These are phyloP conservation scores for Diplodia scrobiculata DNA, from an alignment of 2,329 filamentous ascomycete genomes.

Conservation along the genomic window DNA sequence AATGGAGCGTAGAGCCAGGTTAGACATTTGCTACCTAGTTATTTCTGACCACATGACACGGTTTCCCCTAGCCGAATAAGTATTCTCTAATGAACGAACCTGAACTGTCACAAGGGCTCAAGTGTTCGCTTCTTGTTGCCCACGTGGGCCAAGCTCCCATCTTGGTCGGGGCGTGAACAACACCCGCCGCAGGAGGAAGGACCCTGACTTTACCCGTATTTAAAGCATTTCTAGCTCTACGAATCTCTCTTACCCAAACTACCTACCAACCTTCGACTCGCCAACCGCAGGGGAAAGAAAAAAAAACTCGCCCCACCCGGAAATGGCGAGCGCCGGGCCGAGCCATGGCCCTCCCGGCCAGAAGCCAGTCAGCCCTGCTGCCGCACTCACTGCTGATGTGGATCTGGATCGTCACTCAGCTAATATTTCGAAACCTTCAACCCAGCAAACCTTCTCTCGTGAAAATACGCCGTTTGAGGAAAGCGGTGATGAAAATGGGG, in stretches of 20 bases:
- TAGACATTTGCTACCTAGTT: constrained; percentile 1
- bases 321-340: background rate
- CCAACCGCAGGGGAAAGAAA: background rate
- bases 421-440: background rate
- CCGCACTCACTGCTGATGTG: background rate
- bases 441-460: background rate
- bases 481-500: background rate
- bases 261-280: background rate
- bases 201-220: background rate
- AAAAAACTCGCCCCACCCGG: background rate
- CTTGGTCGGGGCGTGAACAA: background rate
- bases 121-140: background rate
- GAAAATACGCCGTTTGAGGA: background rate
- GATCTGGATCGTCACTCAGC: background rate
- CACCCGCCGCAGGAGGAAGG: background rate
- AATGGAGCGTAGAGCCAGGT: background rate
- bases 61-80: background rate
- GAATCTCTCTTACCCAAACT: background rate
- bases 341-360: background rate
- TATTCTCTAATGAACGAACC: constrained; percentile 1
- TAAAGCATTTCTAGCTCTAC: background rate
- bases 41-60: background rate
- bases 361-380: background rate
- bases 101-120: background rate
- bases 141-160: background rate